phyloP scores from a whole-genome alignment of 192 early-diverging fungal species.

The Gamsiella multidivaricata region DNA sequence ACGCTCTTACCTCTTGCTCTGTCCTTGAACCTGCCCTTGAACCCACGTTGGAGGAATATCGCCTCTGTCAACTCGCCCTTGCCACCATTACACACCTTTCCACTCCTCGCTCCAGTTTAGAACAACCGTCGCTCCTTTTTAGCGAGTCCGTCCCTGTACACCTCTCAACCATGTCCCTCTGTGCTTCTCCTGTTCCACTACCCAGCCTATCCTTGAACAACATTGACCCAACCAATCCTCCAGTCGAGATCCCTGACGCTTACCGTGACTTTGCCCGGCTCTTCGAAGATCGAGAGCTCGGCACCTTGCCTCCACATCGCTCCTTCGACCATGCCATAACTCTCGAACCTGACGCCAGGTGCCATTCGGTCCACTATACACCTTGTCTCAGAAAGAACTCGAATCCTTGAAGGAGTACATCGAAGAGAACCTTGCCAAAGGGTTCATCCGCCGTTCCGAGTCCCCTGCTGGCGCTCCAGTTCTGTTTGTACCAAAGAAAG shows the following conservation, averaged over 20 bases:
- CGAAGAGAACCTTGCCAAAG: neutral
- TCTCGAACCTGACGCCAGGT: neutral
- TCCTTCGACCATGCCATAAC: neutral
- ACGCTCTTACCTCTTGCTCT: too few species aligned
- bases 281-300: neutral
- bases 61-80: too few species aligned
- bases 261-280: neutral
- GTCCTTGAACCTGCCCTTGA: too few species aligned
- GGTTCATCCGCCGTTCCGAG: constrained; percentile 41
- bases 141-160: too few species aligned
- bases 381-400: neutral
- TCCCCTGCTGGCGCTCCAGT: constrained; percentile 56
- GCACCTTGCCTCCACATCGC: neutral
- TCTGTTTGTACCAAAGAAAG: constrained; percentile 63
- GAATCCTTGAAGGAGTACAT: neutral
- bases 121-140: too few species aligned
- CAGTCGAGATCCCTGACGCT: neutral
- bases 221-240: neutral
- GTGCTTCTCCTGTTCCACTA: too few species aligned
- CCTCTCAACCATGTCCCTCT: too few species aligned
- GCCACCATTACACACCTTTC: too few species aligned
- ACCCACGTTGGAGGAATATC: too few species aligned
- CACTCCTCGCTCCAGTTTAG: too few species aligned
- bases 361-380: neutral
- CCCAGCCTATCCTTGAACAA: neutral